These are phyloP conservation scores for Aegilops sharonensis DNA, from an alignment of 176 grass and related monocot genomes.

Conservation along the genomic window DNA sequence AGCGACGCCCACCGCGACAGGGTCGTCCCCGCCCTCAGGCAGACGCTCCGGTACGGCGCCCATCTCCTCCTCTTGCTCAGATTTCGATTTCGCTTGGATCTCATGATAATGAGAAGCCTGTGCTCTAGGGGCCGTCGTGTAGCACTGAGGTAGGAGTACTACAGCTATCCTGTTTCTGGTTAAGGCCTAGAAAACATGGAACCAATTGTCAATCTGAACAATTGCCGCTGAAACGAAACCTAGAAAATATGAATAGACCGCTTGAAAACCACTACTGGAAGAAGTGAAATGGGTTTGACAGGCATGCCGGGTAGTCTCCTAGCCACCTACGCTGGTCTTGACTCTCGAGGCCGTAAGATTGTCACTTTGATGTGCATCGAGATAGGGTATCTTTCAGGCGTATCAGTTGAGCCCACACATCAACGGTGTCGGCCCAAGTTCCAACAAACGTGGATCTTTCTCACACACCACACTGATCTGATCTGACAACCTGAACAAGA, in stretches of 20 bases:
- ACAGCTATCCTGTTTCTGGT: neutral
- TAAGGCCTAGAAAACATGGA: neutral
- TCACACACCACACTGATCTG: neutral
- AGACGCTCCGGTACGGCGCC: conserved; percentile 30
- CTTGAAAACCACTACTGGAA: too few relatives aligned
- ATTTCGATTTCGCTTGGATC: neutral
- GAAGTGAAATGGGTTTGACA: neutral
- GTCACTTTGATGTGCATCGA: neutral
- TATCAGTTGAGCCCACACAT: neutral
- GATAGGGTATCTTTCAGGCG: neutral
- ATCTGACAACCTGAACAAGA: neutral
- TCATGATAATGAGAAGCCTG: neutral
- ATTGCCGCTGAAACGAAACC: neutral
- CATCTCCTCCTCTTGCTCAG: neutral
- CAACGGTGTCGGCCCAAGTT: neutral
- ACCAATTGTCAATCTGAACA: neutral
- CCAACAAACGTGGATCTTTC: neutral
- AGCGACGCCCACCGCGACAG: conserved; percentile 46
- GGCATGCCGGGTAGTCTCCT: neutral
- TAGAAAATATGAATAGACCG: neutral
- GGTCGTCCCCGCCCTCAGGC: conserved; percentile 52
- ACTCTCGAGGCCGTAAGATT: too few relatives aligned
- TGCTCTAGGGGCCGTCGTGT: neutral
- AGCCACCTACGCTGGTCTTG: neutral
- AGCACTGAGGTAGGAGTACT: neutral